A percentile compares a stretch with the other conserved stretches of the same genome.
Evolutionary conservation across 2,329 filamentous ascomycete genomes (phyloP).

Genomic region (Aspergillus brunneoviolaceus): DNA sequence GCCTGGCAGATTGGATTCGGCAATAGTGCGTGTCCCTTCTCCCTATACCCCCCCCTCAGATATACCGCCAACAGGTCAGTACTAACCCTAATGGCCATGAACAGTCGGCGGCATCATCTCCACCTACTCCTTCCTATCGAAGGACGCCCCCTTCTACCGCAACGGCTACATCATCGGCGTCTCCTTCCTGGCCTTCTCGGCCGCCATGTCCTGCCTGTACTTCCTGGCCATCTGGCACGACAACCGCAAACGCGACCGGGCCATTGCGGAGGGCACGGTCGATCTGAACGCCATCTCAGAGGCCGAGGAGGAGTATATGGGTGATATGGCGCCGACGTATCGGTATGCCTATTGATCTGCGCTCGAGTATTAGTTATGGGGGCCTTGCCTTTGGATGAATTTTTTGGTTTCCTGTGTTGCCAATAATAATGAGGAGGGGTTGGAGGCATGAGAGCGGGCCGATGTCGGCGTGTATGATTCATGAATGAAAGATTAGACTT

Average conservation of each 20-base stretch:
- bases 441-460: background rate
- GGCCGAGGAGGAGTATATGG: conserved; percentile 12
- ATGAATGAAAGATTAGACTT: background rate
- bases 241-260: conserved; percentile 12
- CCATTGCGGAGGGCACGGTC: background rate
- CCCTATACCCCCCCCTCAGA: background rate
- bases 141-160: conserved; percentile 19
- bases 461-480: background rate
- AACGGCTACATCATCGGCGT: conserved; percentile 20
- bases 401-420: too few relatives aligned
- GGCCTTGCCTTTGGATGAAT: too few relatives aligned
- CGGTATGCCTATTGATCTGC: conserved; percentile 18
- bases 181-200: conserved; percentile 16
- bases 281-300: background rate
- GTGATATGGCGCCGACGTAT: conserved; percentile 17
- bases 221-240: conserved; percentile 9
- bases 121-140: conserved; percentile 19
- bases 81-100: background rate
- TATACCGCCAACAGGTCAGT: background rate
- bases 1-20: conserved; percentile 78
- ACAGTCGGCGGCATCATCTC: conserved; percentile 20
- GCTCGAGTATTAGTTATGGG: too few relatives aligned
- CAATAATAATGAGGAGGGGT: background rate
- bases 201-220: conserved; percentile 10
- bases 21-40: conserved; percentile 6